These are phyloP conservation scores for Hypoxylon cercidicola DNA, from an alignment of 495 filamentous ascomycete genomes.

Conservation along the genomic window DNA sequence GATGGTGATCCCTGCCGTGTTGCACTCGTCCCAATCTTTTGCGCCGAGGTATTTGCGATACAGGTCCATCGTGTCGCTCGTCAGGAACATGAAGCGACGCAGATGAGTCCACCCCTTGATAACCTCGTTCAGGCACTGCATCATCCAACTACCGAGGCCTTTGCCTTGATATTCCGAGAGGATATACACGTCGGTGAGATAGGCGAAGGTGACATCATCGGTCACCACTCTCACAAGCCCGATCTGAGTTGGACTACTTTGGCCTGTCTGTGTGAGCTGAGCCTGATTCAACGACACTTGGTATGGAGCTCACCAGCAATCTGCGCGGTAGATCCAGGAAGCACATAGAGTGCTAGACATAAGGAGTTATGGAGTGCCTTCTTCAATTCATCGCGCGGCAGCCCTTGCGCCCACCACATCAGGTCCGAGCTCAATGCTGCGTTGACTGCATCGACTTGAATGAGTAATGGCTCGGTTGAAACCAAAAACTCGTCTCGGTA, in stretches of 20 bases:
- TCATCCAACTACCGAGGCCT: constrained; percentile 73
- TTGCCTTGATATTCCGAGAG: constrained; percentile 62
- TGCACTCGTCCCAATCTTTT: constrained; percentile 50
- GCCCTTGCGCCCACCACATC: constrained; percentile 65
- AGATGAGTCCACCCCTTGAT: constrained; percentile 66
- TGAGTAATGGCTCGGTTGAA: constrained; percentile 60
- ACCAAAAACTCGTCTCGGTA: constrained; percentile 53
- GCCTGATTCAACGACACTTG: background rate
- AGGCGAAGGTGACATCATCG: constrained; percentile 72
- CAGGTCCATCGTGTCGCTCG: constrained; percentile 51
- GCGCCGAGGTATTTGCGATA: constrained; percentile 62
- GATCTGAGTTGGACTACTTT: constrained; percentile 45
- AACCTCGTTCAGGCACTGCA: constrained; percentile 66
- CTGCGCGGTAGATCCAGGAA: constrained; percentile 43
- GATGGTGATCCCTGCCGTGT: constrained; percentile 32
- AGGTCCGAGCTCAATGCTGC: constrained; percentile 60
- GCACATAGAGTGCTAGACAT: constrained; percentile 64
- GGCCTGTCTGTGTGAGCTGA: constrained; percentile 23
- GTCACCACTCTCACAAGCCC: constrained; percentile 73
- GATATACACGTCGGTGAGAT: constrained; percentile 76
- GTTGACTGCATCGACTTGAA: constrained; percentile 62
- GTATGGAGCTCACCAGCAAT: constrained; percentile 42
- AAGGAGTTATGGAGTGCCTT: constrained; percentile 62
- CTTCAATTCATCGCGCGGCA: constrained; percentile 52
- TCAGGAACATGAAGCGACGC: constrained; percentile 65